Percentiles rank a stretch among this genome's conserved stretches.
Conservation (phyloP, 257 asterid genomes). For the Solanum peruvianum region DNA sequence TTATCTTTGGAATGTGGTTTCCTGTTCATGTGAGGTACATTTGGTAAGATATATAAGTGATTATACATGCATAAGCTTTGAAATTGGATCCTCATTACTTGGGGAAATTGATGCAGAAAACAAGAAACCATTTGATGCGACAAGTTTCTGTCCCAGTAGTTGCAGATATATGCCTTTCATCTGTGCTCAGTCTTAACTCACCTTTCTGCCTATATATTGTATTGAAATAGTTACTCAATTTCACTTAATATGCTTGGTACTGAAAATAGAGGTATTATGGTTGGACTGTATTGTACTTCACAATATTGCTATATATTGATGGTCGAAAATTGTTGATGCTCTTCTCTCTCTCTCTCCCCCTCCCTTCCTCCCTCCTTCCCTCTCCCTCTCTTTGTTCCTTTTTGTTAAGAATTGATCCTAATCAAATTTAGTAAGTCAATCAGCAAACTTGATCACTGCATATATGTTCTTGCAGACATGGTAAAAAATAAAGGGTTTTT, state of each 20-base stretch:
- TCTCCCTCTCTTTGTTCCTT: not conserved
- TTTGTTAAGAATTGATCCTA: not conserved
- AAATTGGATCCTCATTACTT: not conserved
- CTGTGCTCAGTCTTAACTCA: not conserved
- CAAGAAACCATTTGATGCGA: not conserved
- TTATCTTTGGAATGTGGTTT: not conserved
- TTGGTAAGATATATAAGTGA: not conserved
- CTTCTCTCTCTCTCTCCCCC: not conserved
- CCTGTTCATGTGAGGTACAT: not conserved
- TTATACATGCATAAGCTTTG: not conserved
- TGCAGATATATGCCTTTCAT: not conserved
- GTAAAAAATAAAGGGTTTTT: conserved; percentile 89
- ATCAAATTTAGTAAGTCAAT: not conserved
- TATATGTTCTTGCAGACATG: conserved; percentile 46
- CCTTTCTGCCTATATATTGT: not conserved
- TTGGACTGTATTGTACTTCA: not conserved
- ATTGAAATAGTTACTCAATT: not conserved
- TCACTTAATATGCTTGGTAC: not conserved
- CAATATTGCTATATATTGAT: not conserved
- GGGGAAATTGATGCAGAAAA: not conserved
- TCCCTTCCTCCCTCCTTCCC: not conserved
- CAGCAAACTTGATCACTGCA: not conserved
- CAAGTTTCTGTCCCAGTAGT: not conserved
- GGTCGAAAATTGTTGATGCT: not conserved
- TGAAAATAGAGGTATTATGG: not conserved